Conservation (phyloP, 73 alveolate species). For the Tetrahymena malaccensis region DNA sequence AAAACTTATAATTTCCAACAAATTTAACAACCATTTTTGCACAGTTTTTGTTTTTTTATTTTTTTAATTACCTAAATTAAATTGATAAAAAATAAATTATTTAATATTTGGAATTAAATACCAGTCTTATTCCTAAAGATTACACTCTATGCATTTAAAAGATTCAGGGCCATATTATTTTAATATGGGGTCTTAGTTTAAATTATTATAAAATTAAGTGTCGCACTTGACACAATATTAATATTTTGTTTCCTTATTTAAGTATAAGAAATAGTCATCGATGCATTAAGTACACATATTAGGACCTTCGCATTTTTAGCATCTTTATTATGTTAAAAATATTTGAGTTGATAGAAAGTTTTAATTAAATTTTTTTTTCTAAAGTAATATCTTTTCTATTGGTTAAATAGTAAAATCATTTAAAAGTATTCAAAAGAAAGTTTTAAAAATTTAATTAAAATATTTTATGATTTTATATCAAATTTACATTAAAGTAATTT, state of each 20-base stretch:
- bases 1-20: neutral
- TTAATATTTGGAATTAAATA: neutral
- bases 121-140: neutral
- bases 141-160: neutral
- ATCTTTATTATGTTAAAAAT: neutral
- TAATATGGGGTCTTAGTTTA: neutral
- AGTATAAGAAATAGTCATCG: neutral
- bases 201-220: neutral
- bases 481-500: too few species aligned
- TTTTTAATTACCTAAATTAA: neutral
- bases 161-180: neutral
- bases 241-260: neutral
- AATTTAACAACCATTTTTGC: neutral
- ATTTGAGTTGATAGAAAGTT: neutral
- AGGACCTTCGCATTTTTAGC: neutral
- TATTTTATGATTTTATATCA: too few species aligned
- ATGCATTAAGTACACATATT: neutral
- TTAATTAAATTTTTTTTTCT: too few species aligned
- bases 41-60: neutral
- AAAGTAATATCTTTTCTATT: too few species aligned
- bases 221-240: neutral
- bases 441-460: too few species aligned
- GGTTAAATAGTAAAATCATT: too few species aligned
- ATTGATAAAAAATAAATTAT: neutral
- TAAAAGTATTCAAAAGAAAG: too few species aligned